A percentile compares a stretch with the other conserved stretches of the same genome.
These are phyloP conservation scores for Harrya chromipes DNA, from an alignment of 768 basidiomycete genomes.

Conservation along the genomic window DNA sequence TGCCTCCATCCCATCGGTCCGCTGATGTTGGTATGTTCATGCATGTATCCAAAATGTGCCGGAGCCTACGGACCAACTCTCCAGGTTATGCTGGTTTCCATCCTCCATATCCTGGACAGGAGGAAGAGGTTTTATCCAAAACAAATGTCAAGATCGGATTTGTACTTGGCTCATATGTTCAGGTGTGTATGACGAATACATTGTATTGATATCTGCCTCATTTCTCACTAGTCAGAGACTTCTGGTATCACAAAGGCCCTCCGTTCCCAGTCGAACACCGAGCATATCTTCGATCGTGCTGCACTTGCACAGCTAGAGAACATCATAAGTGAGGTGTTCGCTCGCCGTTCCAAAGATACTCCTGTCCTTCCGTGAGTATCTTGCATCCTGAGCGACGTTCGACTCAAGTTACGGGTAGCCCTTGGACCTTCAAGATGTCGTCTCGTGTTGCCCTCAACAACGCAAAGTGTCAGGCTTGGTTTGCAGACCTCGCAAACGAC, in stretches of 20 bases:
- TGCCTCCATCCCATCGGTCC: conserved; percentile 59
- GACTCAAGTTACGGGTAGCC: conserved; percentile 25
- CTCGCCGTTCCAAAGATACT: conserved; percentile 53
- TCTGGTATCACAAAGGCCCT: conserved; percentile 15
- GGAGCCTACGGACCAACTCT: background rate
- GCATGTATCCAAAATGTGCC: background rate
- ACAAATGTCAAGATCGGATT: conserved; percentile 67
- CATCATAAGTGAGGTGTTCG: conserved; percentile 74
- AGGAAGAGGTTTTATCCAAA: conserved; percentile 70
- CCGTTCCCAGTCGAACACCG: conserved; percentile 10
- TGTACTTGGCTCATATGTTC: conserved; percentile 48
- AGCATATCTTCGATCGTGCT: conserved; percentile 46
- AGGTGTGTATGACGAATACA: conserved; percentile 41
- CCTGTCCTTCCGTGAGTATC: conserved; percentile 61
- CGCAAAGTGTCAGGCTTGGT: conserved; percentile 74
- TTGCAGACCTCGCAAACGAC: conserved; percentile 77
- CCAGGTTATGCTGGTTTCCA: conserved; percentile 51
- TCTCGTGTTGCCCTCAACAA: conserved; percentile 81
- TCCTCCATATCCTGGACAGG: conserved; percentile 71
- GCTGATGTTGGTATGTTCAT: conserved; percentile 63
- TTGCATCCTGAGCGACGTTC: background rate
- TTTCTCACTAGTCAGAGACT: conserved; percentile 21
- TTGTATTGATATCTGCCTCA: background rate
- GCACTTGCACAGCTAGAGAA: conserved; percentile 62
- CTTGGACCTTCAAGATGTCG: conserved; percentile 74